Base-by-base conservation (phyloP, 371 early-diverging fungal species). In the Mucor plumbeus region DNA sequence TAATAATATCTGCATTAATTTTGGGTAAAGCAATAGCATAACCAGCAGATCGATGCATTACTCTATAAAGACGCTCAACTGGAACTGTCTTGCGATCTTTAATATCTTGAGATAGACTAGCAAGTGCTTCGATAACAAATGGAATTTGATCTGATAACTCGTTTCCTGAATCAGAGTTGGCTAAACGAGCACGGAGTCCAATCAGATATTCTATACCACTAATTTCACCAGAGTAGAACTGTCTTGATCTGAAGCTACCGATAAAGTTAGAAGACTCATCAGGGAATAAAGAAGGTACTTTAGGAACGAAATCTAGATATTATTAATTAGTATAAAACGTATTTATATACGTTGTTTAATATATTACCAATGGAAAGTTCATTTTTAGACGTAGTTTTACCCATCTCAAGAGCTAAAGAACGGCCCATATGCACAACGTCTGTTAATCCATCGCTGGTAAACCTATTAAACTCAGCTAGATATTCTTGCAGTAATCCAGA, bases 401-500 rank as follows among this genome's bases (percentile, higher is more conserved):
- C 93, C 9, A 91, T 75, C 11, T 93, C 92, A 10, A 92, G 74
- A 6, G 94, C 94, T 65, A 93, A 75, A 4, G 89, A 83, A 9
- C 90, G 85, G 33, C 94, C 94, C 74, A 92, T 75, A 65, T 93
- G 94, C 6, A 85, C 85, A 13, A 65, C 61, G 43, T 79, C 82
- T 8, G 85, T 77, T 44, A 77, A 80, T 57, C 76, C 79, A 36
- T 84, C 78, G 13, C 79, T 68, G 40, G 81, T 77, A 63, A 73
- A 81, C 44, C 80, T 78, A 61, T 86, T 83, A 64, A 82, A 76
- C 47, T 87, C 85, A 0, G 90, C 83, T 21, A 92, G 71, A 61
- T 92, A 92, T 34, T 85, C 86, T 73, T 91, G 88, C 61, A 91
- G 68, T 39, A 90, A 64, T 2, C 88, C 88, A 69, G 87, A 86